phyloP scores from a whole-genome alignment of 2,329 filamentous ascomycete genomes.

The Bipolaris sorokiniana region DNA sequence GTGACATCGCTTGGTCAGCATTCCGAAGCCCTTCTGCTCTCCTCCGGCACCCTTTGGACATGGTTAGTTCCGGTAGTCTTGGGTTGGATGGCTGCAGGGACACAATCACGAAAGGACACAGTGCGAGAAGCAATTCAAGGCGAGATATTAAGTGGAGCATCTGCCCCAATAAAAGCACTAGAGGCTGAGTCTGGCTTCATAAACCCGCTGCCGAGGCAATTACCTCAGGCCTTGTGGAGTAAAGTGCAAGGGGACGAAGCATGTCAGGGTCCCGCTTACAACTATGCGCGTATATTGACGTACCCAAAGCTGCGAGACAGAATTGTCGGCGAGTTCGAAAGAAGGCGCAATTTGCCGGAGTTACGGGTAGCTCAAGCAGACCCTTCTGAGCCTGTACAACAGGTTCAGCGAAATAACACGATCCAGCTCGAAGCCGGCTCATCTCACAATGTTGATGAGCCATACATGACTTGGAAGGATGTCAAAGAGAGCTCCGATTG shows the following conservation, averaged over 20 bases:
- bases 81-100: constrained; percentile 9
- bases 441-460: not conserved
- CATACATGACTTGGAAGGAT: constrained; percentile 1
- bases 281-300: constrained; percentile 6
- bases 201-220: not conserved
- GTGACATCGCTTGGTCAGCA: not conserved
- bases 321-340: not conserved
- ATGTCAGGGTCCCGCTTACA: constrained; percentile 1
- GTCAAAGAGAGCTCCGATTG: not conserved
- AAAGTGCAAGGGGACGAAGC: constrained; percentile 5
- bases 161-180: not conserved
- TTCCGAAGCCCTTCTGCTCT: constrained; percentile 6
- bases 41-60: constrained; percentile 7
- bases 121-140: constrained; percentile 2
- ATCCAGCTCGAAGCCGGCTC: not conserved
- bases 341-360: not conserved
- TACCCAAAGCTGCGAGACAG: constrained; percentile 5
- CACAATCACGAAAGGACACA: not conserved
- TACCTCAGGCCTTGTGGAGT: not conserved
- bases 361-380: not conserved
- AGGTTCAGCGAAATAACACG: not conserved
- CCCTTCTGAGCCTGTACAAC: not conserved
- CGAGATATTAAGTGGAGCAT: not conserved
- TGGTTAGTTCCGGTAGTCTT: constrained; percentile 7
- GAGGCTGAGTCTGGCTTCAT: constrained; percentile 1